A percentile compares a stretch with the other conserved stretches of the same genome.
Conservation (phyloP, 805 yeast species). For the Torulaspora franciscae region DNA sequence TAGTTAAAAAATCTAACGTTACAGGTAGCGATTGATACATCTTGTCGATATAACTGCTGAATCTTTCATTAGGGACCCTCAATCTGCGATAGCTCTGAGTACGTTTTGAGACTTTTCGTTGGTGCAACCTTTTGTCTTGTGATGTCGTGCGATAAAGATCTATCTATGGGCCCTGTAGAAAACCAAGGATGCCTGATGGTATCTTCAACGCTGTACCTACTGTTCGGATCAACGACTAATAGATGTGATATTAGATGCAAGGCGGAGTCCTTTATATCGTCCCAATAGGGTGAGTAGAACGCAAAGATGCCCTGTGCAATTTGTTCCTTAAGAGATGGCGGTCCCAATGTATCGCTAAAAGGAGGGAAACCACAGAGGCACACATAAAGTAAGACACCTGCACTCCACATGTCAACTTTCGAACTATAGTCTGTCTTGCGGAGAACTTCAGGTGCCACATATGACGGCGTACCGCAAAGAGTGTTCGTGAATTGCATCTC, state of each 20-base stretch:
- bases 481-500: constrained; percentile 71
- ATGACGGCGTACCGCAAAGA: constrained; percentile 81
- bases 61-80: neutral
- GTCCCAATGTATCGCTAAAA: constrained; percentile 74
- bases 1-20: neutral
- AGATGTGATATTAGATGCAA: constrained; percentile 61
- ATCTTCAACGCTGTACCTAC: constrained; percentile 77
- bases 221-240: constrained; percentile 57
- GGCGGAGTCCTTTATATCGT: constrained; percentile 58
- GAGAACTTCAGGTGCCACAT: constrained; percentile 79
- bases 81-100: constrained; percentile 35
- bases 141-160: constrained; percentile 16
- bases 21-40: neutral
- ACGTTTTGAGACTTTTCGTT: constrained; percentile 35
- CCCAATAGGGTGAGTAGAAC: constrained; percentile 78
- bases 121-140: constrained; percentile 32
- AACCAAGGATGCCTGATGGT: constrained; percentile 90
- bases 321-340: constrained; percentile 74
- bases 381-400: constrained; percentile 72
- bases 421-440: constrained; percentile 56
- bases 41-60: neutral
- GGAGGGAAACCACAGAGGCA: constrained; percentile 85
- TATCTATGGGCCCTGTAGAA: constrained; percentile 12
- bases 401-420: constrained; percentile 76
- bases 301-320: constrained; percentile 63